Conservation (phyloP, 1,284 basidiomycete species). For the Melampsora larici-populina region DNA sequence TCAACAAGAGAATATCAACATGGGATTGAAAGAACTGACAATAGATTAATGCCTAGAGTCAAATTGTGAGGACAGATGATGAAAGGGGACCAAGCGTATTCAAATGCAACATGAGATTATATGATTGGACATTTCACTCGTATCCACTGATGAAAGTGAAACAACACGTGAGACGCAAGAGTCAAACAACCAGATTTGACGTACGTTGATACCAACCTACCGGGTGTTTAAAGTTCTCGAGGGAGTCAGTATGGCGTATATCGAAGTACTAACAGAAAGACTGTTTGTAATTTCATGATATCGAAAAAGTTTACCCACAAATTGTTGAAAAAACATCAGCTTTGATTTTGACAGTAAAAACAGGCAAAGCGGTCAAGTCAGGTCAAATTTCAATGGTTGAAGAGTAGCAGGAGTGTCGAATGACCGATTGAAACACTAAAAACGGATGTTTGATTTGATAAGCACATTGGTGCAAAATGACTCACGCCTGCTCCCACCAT, state of each 20-base stretch:
- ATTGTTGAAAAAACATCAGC: constrained; percentile 47
- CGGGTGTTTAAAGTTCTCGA: background rate
- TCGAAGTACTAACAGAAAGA: constrained; percentile 40
- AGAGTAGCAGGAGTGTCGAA: background rate
- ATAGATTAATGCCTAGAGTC: constrained; percentile 35
- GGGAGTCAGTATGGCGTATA: background rate
- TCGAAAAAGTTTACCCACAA: constrained; percentile 46
- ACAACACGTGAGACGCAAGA: background rate
- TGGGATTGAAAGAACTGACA: constrained; percentile 1
- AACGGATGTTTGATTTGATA: too few relatives aligned
- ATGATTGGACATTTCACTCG: background rate
- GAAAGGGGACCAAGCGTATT: background rate
- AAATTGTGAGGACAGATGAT: background rate
- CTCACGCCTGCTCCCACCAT: constrained; percentile 46
- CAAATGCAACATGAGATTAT: background rate
- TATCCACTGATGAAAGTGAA: background rate
- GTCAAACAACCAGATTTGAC: background rate
- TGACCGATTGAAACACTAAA: background rate
- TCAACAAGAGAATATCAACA: too few relatives aligned
- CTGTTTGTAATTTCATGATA: constrained; percentile 23
- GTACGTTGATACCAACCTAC: constrained; percentile 11
- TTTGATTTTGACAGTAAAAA: background rate
- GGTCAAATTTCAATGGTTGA: constrained; percentile 11
- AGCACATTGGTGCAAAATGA: constrained; percentile 44
- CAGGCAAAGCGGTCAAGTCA: constrained; percentile 24